Conservation (phyloP, 2,329 filamentous ascomycete species). For the Pseudocercospora cruenta region DNA sequence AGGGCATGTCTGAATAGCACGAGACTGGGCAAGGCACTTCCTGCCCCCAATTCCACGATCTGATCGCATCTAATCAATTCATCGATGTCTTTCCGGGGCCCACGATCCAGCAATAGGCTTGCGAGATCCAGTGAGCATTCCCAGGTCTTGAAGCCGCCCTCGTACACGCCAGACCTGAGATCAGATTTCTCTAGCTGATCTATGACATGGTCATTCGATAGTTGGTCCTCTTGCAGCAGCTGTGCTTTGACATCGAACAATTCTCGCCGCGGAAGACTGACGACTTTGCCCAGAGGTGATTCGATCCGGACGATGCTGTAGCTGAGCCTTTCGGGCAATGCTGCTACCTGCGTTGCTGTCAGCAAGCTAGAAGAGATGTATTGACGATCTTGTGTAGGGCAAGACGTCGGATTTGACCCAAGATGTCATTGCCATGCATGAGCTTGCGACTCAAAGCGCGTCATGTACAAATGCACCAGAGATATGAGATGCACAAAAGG, state of each 20-base stretch:
- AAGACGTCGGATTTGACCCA: neutral
- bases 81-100: constrained; percentile 54
- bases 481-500: neutral
- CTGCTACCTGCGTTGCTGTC: constrained; percentile 49
- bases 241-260: constrained; percentile 81
- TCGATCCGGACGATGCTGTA: constrained; percentile 66
- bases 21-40: constrained; percentile 73
- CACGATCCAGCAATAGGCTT: constrained; percentile 60
- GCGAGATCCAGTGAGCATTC: constrained; percentile 82
- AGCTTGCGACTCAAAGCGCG: neutral
- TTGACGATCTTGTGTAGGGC: neutral
- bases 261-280: constrained; percentile 71
- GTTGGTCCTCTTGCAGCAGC: constrained; percentile 69
- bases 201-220: constrained; percentile 52
- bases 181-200: constrained; percentile 70
- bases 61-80: constrained; percentile 54
- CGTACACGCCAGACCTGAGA: constrained; percentile 79
- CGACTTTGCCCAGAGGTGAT: constrained; percentile 59
- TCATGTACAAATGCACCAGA: constrained; percentile 13
- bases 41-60: constrained; percentile 69
- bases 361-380: constrained; percentile 3
- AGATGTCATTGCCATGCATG: neutral
- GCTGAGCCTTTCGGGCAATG: constrained; percentile 73
- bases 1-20: constrained; percentile 69
- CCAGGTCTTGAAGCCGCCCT: constrained; percentile 89